A percentile compares a stretch with the other conserved stretches of the same genome.
Evolutionary conservation across 495 filamentous ascomycete genomes (phyloP).

Genomic region (Staphylotrichum longicolle): DNA sequence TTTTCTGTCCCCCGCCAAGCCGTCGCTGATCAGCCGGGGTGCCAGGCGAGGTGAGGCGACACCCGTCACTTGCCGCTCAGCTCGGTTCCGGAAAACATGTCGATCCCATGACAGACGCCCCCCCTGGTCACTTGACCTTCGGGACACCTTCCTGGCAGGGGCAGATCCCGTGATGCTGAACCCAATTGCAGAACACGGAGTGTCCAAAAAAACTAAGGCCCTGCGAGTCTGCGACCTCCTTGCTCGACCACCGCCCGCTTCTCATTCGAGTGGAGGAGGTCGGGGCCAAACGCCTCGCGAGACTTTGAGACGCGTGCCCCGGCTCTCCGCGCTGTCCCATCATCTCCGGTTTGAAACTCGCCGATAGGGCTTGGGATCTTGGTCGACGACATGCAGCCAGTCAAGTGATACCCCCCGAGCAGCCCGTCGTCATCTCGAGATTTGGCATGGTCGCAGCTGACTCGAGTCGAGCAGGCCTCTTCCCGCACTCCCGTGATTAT

Average conservation of each 20-base stretch:
- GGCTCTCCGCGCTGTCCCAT: conserved; percentile 12
- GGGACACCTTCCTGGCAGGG: conserved; percentile 6
- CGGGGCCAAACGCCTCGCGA: neutral
- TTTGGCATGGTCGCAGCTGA: conserved; percentile 10
- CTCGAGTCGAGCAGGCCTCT: conserved; percentile 10
- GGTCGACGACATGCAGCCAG: conserved; percentile 13
- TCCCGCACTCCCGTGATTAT: neutral
- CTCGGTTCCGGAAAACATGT: neutral
- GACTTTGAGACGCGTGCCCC: conserved; percentile 7
- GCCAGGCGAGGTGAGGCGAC: conserved; percentile 17
- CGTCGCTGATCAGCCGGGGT: conserved; percentile 3
- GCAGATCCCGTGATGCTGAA: conserved; percentile 13
- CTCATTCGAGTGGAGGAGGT: neutral
- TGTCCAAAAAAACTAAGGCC: conserved; percentile 17
- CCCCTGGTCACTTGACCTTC: conserved; percentile 15
- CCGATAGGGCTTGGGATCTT: conserved; percentile 12
- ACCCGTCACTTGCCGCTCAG: conserved; percentile 22
- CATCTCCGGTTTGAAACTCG: conserved; percentile 16
- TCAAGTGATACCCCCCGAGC: conserved; percentile 14
- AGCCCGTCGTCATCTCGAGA: conserved; percentile 6
- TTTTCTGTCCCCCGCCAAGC: neutral
- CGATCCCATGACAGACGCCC: conserved; percentile 15
- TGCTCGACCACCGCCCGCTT: conserved; percentile 1
- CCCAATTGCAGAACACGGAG: conserved; percentile 8
- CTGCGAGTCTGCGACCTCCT: conserved; percentile 9